These are phyloP conservation scores for Micractinium sp. DNA, from an alignment of 139 green algal species.

Conservation along the genomic window DNA sequence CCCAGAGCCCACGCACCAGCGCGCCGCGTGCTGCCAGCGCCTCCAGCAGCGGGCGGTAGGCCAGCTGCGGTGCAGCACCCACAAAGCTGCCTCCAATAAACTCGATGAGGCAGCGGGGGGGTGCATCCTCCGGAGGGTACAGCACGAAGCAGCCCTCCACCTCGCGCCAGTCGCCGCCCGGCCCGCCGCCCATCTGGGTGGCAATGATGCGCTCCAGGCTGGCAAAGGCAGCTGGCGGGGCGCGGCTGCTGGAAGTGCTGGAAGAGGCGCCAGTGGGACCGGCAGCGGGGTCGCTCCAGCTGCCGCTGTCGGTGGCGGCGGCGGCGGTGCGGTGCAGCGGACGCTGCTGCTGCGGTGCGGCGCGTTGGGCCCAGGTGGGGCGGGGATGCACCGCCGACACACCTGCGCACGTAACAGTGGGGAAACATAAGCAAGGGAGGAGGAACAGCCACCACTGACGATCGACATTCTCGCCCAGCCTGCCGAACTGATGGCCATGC, in stretches of 20 bases:
- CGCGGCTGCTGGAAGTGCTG: background rate
- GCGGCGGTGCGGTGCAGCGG: constrained; percentile 5
- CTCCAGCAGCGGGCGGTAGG: constrained; percentile 83
- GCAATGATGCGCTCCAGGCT: constrained; percentile 31
- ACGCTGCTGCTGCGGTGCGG: background rate
- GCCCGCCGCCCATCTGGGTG: constrained; percentile 26
- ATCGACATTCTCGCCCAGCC: too few species aligned
- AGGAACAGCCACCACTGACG: too few species aligned
- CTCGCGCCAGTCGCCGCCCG: constrained; percentile 61
- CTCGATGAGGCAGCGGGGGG: constrained; percentile 69
- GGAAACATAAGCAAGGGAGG: too few species aligned
- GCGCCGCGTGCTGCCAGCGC: constrained; percentile 74
- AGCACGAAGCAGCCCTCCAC: constrained; percentile 82
- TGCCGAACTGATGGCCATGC: too few species aligned
- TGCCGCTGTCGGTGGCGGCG: background rate
- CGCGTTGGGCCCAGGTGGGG: background rate
- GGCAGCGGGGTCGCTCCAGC: background rate
- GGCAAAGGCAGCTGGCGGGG: constrained; percentile 12
- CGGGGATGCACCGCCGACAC: background rate
- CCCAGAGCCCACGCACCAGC: constrained; percentile 45
- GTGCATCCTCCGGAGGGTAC: constrained; percentile 12
- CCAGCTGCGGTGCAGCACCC: constrained; percentile 88
- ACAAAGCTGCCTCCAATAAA: constrained; percentile 95
- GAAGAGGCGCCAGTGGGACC: background rate
- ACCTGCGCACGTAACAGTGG: too few species aligned